Percentiles rank a stretch among this genome's conserved stretches.
phyloP scores from a whole-genome alignment of 805 yeast genomes.

The Pichia ethanolica region DNA sequence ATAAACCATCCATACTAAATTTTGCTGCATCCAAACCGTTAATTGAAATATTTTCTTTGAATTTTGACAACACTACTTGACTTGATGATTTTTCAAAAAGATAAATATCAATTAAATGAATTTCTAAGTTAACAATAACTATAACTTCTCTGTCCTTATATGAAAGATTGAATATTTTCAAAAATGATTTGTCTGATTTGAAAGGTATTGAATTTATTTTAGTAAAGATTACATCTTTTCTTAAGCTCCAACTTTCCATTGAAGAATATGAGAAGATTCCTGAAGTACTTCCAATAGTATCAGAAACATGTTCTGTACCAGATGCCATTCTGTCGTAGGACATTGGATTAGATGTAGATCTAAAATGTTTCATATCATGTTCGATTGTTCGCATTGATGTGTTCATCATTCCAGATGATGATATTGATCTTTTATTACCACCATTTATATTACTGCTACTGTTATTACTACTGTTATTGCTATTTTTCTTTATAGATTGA shows the following conservation, averaged over 20 bases:
- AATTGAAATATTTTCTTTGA: conserved; percentile 16
- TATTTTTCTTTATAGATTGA: conserved; percentile 14
- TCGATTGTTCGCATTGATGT: conserved; percentile 39
- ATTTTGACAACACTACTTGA: conserved; percentile 21
- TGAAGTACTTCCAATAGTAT: conserved; percentile 19
- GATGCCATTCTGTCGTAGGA: conserved; percentile 41
- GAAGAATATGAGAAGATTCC: conserved; percentile 10
- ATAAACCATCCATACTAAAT: conserved; percentile 24
- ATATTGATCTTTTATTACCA: conserved; percentile 19
- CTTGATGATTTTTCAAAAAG: conserved; percentile 34
- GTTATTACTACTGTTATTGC: no score
- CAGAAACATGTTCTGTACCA: conserved; percentile 27
- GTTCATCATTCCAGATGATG: conserved; percentile 18
- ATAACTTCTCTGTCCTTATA: conserved; percentile 56
- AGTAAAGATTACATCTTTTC: conserved; percentile 68
- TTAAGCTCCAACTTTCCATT: conserved; percentile 30
- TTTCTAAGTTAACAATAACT: conserved; percentile 40
- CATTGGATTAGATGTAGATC: conserved; percentile 33
- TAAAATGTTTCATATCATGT: conserved; percentile 26
- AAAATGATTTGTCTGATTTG: conserved; percentile 22
- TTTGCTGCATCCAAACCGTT: conserved; percentile 33
- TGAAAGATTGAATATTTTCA: conserved; percentile 33
- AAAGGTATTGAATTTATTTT: conserved; percentile 41
- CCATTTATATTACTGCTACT: no score
- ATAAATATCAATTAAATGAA: conserved; percentile 41